Conservation (phyloP, 1,139 yeast species). For the Debaryomyces sp. region DNA sequence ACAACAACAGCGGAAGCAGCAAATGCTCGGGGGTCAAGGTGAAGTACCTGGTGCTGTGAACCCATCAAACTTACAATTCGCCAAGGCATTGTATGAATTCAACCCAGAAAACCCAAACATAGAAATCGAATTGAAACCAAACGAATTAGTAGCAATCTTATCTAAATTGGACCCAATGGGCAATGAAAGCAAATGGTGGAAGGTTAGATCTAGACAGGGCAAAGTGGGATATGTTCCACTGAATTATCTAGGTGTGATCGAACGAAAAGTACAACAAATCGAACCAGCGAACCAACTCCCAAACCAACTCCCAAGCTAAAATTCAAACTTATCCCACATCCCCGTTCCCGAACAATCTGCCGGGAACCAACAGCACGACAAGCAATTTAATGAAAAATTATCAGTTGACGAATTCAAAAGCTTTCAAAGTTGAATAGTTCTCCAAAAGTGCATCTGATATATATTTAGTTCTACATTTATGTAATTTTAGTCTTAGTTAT, state of each 20-base stretch:
- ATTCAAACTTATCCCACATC: neutral
- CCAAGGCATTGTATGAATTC: conserved; percentile 85
- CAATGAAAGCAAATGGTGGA: conserved; percentile 88
- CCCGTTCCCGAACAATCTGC: neutral
- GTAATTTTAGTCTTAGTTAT: conserved; percentile 6
- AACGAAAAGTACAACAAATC: conserved; percentile 31
- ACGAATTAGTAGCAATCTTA: conserved; percentile 85
- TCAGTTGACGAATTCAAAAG: conserved; percentile 22
- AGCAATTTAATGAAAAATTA: conserved; percentile 7
- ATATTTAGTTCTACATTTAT: conserved; percentile 4
- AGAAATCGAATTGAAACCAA: conserved; percentile 76
- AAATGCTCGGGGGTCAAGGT: conserved; percentile 27
- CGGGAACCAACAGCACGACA: conserved; percentile 7
- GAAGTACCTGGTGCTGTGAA: conserved; percentile 42
- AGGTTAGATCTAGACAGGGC: conserved; percentile 87
- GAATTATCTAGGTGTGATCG: conserved; percentile 76
- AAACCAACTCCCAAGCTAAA: no score
- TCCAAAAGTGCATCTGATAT: neutral
- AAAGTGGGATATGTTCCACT: conserved; percentile 88
- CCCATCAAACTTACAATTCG: conserved; percentile 81
- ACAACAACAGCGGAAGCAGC: conserved; percentile 49
- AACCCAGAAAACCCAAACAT: conserved; percentile 88
- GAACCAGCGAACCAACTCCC: neutral
- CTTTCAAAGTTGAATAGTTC: conserved; percentile 7
- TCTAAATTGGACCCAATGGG: conserved; percentile 77